Evolutionary conservation across 1,284 basidiomycete species (phyloP).

Genomic region (Boletellus deceptivus): DNA sequence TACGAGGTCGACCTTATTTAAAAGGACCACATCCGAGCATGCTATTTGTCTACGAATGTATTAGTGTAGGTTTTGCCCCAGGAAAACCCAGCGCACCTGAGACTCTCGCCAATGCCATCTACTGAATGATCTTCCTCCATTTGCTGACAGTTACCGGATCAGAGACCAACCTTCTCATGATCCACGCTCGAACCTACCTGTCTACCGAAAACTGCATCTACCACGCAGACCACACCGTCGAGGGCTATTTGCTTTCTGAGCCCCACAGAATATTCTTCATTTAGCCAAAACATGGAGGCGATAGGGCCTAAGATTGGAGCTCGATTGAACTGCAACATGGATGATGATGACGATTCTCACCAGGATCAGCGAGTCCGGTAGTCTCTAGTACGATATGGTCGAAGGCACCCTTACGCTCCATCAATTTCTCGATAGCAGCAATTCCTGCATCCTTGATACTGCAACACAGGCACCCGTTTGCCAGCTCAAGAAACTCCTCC

Average conservation of each 20-base stretch:
- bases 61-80: not conserved
- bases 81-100: conserved; percentile 49
- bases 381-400: conserved; percentile 94
- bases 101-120: conserved; percentile 73
- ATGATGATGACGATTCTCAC: conserved; percentile 36
- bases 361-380: conserved; percentile 91
- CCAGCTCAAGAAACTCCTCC: conserved; percentile 82
- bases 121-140: conserved; percentile 70
- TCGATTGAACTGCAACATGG: not conserved
- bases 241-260: conserved; percentile 71
- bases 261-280: conserved; percentile 80
- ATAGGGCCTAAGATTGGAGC: conserved; percentile 55
- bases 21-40: conserved; percentile 81
- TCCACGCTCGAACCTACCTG: conserved; percentile 46
- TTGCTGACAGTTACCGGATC: conserved; percentile 53
- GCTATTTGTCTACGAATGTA: conserved; percentile 75
- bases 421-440: conserved; percentile 88
- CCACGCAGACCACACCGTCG: conserved; percentile 89
- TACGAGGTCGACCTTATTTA: conserved; percentile 86
- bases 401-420: conserved; percentile 78
- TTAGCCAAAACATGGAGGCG: conserved; percentile 88
- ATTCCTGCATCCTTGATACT: conserved; percentile 90
- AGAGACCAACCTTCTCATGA: conserved; percentile 7
- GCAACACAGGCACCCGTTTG: conserved; percentile 94
- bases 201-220: conserved; percentile 83